Base-by-base conservation (phyloP, 192 early-diverging fungal species). In the Entomortierella lignicola region DNA sequence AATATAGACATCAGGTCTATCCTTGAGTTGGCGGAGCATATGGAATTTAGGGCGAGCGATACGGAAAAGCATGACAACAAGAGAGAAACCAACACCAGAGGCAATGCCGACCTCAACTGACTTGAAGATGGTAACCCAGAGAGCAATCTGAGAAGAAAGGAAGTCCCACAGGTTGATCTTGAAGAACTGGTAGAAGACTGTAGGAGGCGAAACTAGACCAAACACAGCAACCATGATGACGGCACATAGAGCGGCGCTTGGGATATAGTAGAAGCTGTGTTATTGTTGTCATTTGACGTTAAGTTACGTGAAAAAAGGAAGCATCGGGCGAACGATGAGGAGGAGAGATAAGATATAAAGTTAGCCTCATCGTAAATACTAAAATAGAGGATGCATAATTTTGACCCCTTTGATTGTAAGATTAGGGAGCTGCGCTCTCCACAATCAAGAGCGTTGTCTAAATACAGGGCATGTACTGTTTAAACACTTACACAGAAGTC, bases 181-280 rank as follows among this genome's bases (percentile, higher is more conserved):
- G 63, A 70, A 77, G 73, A 63, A 77, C 21, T 77, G 66, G 47
- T 69, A 77, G n/a, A 77, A 77, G 37, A 77, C 73, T n/a, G 58
- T 56, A 43, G 92, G 73, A 8, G 73, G 73, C 2, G 66, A 69
- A 2, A 77, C 50, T 61, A 77, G 52, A 0, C 66, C 69, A 7
- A 58, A n/a, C 27, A 77, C 73, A 4, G 73, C 73, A 17, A 77
- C 73, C 75, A 79, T 79, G 41, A 79, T 79, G 57, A 79, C 75
- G 4, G 75, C 75, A 18, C 67, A 88, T 11, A 98, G 84, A 0
- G 86, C 82, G 5, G 95, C 91, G 42, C 84, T 85, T 2, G 97
- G 93, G 51, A 98, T 95, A 72, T 91, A 97, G 77, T 90, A 93
- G 73, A 98, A 94, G 18, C 81, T 79, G 37, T 64, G 41, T 39